Conservation (phyloP, 139 green algal species). For the Chlamydomonas incerta region DNA sequence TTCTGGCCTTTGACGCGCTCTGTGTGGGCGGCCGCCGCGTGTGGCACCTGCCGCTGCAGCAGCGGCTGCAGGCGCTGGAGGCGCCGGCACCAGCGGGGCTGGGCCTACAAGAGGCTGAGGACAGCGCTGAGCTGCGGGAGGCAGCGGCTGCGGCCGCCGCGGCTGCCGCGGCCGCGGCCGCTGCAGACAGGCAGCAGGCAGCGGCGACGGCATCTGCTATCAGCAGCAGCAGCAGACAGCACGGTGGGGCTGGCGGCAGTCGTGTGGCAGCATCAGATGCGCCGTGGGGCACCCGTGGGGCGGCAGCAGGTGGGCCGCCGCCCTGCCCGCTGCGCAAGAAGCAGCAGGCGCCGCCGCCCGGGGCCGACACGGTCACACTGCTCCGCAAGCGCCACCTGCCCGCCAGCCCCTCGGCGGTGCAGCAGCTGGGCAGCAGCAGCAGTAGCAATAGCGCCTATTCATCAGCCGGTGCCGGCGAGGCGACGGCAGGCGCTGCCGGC, state of each 20-base stretch:
- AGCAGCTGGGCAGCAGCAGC: too few relatives aligned
- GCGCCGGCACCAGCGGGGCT: neutral
- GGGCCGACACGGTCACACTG: conserved; percentile 15
- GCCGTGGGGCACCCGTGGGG: too few relatives aligned
- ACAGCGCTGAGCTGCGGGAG: neutral
- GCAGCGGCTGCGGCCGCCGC: neutral
- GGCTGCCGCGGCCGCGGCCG: too few relatives aligned
- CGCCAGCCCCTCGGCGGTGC: too few relatives aligned
- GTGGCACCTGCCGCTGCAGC: conserved; percentile 42
- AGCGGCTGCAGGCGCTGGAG: conserved; percentile 27
- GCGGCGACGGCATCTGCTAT: too few relatives aligned
- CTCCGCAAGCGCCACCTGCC: conserved; percentile 41
- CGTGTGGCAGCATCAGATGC: too few relatives aligned
- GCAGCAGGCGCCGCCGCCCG: conserved; percentile 47
- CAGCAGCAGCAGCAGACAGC: neutral
- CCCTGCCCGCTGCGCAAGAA: conserved; percentile 3
- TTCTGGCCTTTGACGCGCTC: conserved; percentile 51
- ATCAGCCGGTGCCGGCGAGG: too few relatives aligned
- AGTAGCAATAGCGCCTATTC: too few relatives aligned
- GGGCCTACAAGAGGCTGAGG: neutral
- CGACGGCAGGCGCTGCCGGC: neutral
- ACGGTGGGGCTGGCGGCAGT: too few relatives aligned
- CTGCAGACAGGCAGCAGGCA: too few relatives aligned
- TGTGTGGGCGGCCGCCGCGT: neutral
- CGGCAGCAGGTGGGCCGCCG: too few relatives aligned